Conservation (phyloP, 805 yeast genomes). For the Zygosaccharomyces bisporus region DNA sequence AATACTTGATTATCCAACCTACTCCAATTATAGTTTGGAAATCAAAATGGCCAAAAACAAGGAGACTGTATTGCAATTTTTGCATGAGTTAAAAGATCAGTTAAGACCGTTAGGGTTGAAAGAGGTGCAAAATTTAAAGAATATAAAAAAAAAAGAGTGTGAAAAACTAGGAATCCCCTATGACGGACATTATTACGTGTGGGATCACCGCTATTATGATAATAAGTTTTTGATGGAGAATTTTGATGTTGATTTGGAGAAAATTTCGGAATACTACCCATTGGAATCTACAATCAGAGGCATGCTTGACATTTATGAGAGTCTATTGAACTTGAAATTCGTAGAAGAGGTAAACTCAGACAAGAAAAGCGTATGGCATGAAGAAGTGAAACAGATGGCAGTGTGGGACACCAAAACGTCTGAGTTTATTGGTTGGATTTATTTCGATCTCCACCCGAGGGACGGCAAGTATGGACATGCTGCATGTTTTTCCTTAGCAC, state of each 20-base stretch:
- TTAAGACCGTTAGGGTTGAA: slow-evolving; percentile 55
- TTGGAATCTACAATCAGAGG: slow-evolving; percentile 59
- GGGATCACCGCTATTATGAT: slow-evolving; percentile 73
- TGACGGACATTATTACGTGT: slow-evolving; percentile 49
- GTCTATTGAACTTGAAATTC: slow-evolving; percentile 64
- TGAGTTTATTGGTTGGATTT: slow-evolving; percentile 71
- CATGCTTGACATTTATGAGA: slow-evolving; percentile 71
- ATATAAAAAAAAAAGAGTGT: slow-evolving; percentile 53
- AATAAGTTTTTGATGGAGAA: slow-evolving; percentile 62
- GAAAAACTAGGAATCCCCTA: slow-evolving; percentile 41
- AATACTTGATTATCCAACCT: slow-evolving; percentile 61
- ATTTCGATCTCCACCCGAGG: slow-evolving; percentile 80
- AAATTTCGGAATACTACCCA: slow-evolving; percentile 76
- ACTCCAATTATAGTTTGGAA: slow-evolving; percentile 67
- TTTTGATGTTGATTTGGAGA: slow-evolving; percentile 66
- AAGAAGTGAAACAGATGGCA: slow-evolving; percentile 68
- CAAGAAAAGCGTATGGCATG: slow-evolving; percentile 62
- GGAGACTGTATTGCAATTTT: slow-evolving; percentile 54
- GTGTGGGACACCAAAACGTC: slow-evolving; percentile 57
- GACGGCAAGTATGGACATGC: slow-evolving; percentile 88
- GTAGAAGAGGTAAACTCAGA: slow-evolving; percentile 43
- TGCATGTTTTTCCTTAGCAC: slow-evolving; percentile 68
- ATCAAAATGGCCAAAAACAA: slow-evolving; percentile 77
- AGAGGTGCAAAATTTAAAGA: slow-evolving; percentile 48
- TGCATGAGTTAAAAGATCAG: slow-evolving; percentile 57